Evolutionary conservation across 345 rosid species (phyloP), one percentile per base, ranked within the genome.

Genomic region (Euphorbia pulcherrima): DNA sequence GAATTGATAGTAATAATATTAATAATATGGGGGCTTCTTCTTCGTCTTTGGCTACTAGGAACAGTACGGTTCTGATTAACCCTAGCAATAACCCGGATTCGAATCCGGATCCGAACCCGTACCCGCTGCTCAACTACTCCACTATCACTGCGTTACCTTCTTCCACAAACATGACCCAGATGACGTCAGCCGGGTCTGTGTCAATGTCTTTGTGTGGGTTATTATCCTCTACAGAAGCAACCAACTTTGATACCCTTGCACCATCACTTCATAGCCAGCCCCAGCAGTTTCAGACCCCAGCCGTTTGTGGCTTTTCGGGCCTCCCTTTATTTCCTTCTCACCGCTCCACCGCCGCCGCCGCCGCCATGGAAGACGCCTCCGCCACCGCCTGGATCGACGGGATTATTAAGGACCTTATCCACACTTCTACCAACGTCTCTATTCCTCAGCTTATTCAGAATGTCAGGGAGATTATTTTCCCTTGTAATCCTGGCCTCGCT

Each of bases 391-490:
- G 97, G 99, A 87, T 94, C 10, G 97, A 94, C 33, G 87, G 92
- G 46, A 86, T 94, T 71, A 89, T 94, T 40, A 87, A 84, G 74
- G 99, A 91, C 82, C 87, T 94, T 23, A 83, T 94, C 78, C 83
- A 87, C 62, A 82, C 77, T 71, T 86, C 95, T 56, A 76, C 85
- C 60, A 76, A 81, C 14, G 96, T 91, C 40, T 94, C 99, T n/a
- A 85, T 94, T 52, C 93, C 97, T 77, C 99, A 94, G 75, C 92
- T 94, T 67, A 88, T 94, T 67, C 97, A 94, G 71, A 94, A 91
- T 82, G 97, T 94, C 14, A 74, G 96, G 68, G 99, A 94, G 65
- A 94, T 91, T 53, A 89, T 94, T 68, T 85, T 83, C 77, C 99
- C 99, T 72, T 89, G 91, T 69, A 94, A 94, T 81, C 97, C 99